Percentiles rank a stretch among this genome's conserved stretches.
phyloP scores from a whole-genome alignment of 108 stramenopile genomes.

The Cyclotella baltica region DNA sequence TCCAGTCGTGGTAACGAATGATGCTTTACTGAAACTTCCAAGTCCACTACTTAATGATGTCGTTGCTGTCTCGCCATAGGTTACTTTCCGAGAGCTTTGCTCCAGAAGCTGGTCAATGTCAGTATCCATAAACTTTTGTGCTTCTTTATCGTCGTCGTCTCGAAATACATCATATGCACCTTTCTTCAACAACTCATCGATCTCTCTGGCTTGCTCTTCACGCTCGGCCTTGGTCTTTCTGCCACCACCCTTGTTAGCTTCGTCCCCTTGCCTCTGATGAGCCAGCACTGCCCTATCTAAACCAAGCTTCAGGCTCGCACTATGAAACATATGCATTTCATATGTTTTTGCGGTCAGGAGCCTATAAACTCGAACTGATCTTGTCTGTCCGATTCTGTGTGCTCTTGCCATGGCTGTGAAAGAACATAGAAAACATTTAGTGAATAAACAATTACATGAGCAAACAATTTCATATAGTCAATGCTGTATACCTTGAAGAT shows the following conservation, averaged over 20 bases:
- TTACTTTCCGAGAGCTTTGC: slow-evolving; percentile 78
- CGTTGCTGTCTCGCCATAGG: slow-evolving; percentile 70
- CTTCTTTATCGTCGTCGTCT: slow-evolving; percentile 87
- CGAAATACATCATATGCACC: slow-evolving; percentile 89
- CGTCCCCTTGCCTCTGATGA: slow-evolving; percentile 76
- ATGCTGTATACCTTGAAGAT: slow-evolving; percentile 4
- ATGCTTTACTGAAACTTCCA: slow-evolving; percentile 91
- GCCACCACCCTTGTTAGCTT: slow-evolving; percentile 50
- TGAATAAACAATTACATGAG: background rate
- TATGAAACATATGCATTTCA: slow-evolving; percentile 98
- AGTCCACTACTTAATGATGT: slow-evolving; percentile 71
- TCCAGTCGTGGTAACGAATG: slow-evolving; percentile 87
- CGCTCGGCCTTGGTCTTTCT: slow-evolving; percentile 68
- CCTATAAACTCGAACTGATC: slow-evolving; percentile 76
- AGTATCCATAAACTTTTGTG: slow-evolving; percentile 86
- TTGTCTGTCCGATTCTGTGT: slow-evolving; percentile 97
- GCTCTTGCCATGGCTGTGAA: slow-evolving; percentile 98
- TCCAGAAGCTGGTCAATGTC: slow-evolving; percentile 91
- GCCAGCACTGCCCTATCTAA: slow-evolving; percentile 96
- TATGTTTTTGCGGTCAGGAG: slow-evolving; percentile 95
- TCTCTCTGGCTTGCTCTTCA: slow-evolving; percentile 85
- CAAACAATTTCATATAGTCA: background rate
- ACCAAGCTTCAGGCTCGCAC: slow-evolving; percentile 95
- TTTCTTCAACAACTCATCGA: slow-evolving; percentile 81
- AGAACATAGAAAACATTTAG: slow-evolving; percentile 60